Evolutionary conservation across 306 rosid species (phyloP).

Genomic region (Potentilla sterilis): DNA sequence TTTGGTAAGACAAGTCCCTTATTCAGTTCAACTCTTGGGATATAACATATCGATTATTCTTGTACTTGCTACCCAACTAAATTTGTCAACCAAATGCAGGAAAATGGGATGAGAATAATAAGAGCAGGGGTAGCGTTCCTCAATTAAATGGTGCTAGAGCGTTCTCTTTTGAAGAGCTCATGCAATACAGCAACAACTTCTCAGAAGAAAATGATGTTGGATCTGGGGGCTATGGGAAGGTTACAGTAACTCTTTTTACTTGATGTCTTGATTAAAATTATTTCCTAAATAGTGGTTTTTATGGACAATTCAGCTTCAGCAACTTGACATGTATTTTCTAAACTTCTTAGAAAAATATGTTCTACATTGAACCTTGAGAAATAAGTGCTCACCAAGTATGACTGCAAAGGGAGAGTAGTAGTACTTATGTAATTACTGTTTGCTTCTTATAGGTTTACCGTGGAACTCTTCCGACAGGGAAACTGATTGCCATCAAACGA

Average conservation of each 20-base stretch:
- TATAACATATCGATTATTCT: not conserved
- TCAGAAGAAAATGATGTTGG: slow-evolving; percentile 48
- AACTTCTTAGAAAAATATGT: not conserved
- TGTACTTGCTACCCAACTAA: not conserved
- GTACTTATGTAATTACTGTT: not conserved
- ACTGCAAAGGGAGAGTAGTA: not conserved
- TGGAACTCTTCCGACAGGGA: slow-evolving; percentile 47
- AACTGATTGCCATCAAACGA: slow-evolving; percentile 56
- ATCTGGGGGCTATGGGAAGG: slow-evolving; percentile 86
- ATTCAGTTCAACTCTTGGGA: not conserved
- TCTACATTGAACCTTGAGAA: not conserved
- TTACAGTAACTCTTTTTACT: slow-evolving; percentile 9
- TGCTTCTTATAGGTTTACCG: slow-evolving; percentile 44
- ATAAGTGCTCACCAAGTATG: not conserved
- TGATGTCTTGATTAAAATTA: not conserved
- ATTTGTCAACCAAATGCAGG: slow-evolving; percentile 30
- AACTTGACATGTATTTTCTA: not conserved
- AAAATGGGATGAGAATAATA: slow-evolving; percentile 13
- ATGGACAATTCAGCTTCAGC: not conserved
- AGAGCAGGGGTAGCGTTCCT: slow-evolving; percentile 46
- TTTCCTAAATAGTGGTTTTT: not conserved
- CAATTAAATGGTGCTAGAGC: slow-evolving; percentile 63
- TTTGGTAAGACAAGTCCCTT: slow-evolving; percentile 23
- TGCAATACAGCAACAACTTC: slow-evolving; percentile 53
- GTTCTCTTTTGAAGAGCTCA: slow-evolving; percentile 70